Conservation (phyloP, 129 eudicot genomes). For the Gnaphalium uliginosum region DNA sequence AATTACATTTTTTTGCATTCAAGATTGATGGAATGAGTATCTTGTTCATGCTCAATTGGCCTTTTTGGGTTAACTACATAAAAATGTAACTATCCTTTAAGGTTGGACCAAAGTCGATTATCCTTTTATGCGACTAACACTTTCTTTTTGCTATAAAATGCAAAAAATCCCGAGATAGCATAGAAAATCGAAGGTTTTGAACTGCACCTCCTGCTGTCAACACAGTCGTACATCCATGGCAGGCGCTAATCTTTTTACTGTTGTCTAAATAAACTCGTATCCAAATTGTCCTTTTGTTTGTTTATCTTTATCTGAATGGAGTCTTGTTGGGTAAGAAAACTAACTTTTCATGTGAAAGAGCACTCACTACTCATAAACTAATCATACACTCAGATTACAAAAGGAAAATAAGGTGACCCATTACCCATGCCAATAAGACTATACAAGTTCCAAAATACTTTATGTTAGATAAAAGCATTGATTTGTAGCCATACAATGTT, state of each 20-base stretch:
- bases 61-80: not conserved
- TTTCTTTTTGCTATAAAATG: not conserved
- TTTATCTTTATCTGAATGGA: slow-evolving; percentile 22
- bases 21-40: slow-evolving; percentile 10
- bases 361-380: slow-evolving; percentile 35
- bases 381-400: slow-evolving; percentile 27
- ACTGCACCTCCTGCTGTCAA: not conserved
- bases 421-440: slow-evolving; percentile 25
- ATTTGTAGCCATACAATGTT: slow-evolving; percentile 38
- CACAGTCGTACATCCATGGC: not conserved
- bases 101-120: no score
- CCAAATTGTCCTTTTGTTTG: not conserved
- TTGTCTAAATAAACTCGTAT: not conserved
- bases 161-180: not conserved
- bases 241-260: not conserved
- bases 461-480: slow-evolving; percentile 23
- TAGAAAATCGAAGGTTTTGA: not conserved
- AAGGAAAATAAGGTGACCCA: slow-evolving; percentile 2
- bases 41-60: not conserved
- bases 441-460: slow-evolving; percentile 26
- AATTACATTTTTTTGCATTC: slow-evolving; percentile 23
- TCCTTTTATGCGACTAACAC: not conserved
- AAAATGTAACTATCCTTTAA: no score
- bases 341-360: slow-evolving; percentile 25
- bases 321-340: slow-evolving; percentile 38